These are phyloP conservation scores for Angomonas ambiguus DNA, from an alignment of 208 protist genomes.

Conservation along the genomic window DNA sequence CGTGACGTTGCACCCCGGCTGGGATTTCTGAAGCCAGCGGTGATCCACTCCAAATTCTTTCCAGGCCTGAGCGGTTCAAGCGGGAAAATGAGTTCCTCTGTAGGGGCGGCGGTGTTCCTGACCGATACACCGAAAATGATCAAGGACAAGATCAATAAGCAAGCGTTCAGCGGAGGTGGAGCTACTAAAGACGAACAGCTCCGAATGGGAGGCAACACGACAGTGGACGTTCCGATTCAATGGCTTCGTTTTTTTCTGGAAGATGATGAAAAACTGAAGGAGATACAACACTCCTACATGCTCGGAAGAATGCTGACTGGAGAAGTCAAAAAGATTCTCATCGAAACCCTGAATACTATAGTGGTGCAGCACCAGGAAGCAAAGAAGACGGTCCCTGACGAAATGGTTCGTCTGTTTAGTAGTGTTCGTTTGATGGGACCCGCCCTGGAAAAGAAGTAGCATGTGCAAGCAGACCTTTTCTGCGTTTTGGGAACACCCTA, in stretches of 20 bases:
- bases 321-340: constrained; percentile 96
- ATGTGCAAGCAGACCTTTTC: background rate
- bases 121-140: constrained; percentile 96
- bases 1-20: constrained; percentile 97
- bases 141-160: constrained; percentile 95
- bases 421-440: constrained; percentile 59
- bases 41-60: constrained; percentile 99
- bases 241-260: constrained; percentile 99
- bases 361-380: constrained; percentile 88
- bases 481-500: too few species aligned
- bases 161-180: constrained; percentile 98
- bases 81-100: constrained; percentile 98
- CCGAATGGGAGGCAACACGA: constrained; percentile 90
- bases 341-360: constrained; percentile 86
- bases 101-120: constrained; percentile 92
- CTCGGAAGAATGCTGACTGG: constrained; percentile 95
- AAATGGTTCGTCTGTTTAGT: constrained; percentile 73
- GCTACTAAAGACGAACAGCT: constrained; percentile 97
- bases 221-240: constrained; percentile 95
- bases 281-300: constrained; percentile 86
- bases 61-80: constrained; percentile 95
- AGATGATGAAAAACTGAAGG: constrained; percentile 93
- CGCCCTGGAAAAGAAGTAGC: constrained; percentile 26
- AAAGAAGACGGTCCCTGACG: constrained; percentile 86
- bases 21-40: constrained; percentile 94